Evolutionary conservation across 2,329 filamentous ascomycete species (phyloP).

Genomic region (Neonectria ditissima): DNA sequence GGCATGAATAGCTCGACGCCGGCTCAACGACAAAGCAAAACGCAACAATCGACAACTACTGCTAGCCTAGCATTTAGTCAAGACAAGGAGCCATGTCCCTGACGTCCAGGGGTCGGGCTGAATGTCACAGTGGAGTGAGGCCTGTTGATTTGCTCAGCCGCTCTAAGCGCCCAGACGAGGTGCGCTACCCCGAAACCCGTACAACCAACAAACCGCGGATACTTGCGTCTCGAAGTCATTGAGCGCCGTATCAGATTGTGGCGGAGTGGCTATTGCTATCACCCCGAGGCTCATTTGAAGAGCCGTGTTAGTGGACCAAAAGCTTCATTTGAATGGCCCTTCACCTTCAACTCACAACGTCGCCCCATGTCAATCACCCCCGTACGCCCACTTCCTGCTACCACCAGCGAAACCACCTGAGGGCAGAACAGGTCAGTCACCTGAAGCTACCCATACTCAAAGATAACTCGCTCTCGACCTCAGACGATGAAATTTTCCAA

Average conservation of each 20-base stretch:
- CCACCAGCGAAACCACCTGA: neutral
- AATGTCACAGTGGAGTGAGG: neutral
- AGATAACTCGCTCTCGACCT: constrained; percentile 1
- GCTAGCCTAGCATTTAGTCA: neutral
- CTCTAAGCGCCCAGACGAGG: constrained; percentile 26
- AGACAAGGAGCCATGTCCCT: constrained; percentile 18
- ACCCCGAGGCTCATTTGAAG: neutral
- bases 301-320: neutral
- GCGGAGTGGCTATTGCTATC: neutral
- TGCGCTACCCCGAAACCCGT: constrained; percentile 10
- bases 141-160: constrained; percentile 23
- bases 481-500: constrained; percentile 12
- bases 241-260: constrained; percentile 3
- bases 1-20: constrained; percentile 5
- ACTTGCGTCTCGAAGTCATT: neutral
- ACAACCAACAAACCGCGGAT: constrained; percentile 10
- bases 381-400: neutral
- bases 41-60: neutral
- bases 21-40: constrained; percentile 6
- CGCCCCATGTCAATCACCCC: neutral
- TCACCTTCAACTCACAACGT: neutral
- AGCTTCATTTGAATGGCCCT: neutral
- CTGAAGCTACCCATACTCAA: constrained; percentile 6
- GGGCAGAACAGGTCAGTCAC: neutral
- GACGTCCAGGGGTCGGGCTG: neutral